A percentile compares a stretch with the other conserved stretches of the same genome.
Evolutionary conservation across 202 grass and related monocot genomes (phyloP).

Genomic region (Carex arenaria): DNA sequence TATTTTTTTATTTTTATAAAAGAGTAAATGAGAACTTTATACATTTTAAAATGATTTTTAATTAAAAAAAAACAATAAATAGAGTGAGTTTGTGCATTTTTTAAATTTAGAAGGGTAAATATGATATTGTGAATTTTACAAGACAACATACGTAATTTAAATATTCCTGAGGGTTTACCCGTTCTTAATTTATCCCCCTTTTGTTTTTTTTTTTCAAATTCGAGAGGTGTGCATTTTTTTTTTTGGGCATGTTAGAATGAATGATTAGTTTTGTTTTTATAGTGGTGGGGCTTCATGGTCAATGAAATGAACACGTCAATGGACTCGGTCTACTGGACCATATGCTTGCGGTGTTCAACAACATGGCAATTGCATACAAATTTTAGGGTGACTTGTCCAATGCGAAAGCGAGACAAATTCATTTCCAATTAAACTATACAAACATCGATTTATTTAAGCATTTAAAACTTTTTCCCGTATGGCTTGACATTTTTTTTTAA

Average conservation of each 20-base stretch:
- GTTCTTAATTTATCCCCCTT: too few species aligned
- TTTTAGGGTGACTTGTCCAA: neutral
- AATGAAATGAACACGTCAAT: neutral
- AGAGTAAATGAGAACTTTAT: too few species aligned
- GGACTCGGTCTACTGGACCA: neutral
- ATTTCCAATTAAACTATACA: neutral
- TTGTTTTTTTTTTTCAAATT: neutral
- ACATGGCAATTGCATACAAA: neutral
- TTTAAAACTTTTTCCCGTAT: neutral
- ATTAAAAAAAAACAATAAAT: too few species aligned
- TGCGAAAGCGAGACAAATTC: too few species aligned
- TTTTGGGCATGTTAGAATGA: neutral
- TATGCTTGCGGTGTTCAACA: neutral
- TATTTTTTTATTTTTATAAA: too few species aligned
- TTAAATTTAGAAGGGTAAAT: too few species aligned
- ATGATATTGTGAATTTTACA: too few species aligned
- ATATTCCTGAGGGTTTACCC: too few species aligned
- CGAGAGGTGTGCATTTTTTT: neutral
- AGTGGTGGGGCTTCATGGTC: neutral
- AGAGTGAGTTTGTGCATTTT: too few species aligned
- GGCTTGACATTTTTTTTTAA: too few species aligned
- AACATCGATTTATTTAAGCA: neutral
- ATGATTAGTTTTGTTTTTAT: neutral
- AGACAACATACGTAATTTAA: too few species aligned
- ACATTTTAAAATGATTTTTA: too few species aligned